Base-by-base conservation (phyloP, 805 yeast species). In the Torulaspora indica region DNA sequence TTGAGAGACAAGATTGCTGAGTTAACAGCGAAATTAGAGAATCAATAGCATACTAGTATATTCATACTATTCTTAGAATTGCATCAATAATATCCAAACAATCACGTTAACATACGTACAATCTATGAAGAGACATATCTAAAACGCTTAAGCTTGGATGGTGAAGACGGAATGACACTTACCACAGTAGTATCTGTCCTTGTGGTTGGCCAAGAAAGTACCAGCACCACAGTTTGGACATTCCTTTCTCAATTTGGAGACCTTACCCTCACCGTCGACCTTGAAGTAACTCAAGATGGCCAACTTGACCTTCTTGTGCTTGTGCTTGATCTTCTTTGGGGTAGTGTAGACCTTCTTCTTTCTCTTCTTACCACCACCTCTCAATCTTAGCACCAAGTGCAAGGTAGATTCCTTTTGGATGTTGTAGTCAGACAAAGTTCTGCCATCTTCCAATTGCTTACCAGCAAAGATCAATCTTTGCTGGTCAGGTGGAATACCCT, bases 331-430 rank as follows among this genome's bases (percentile, higher is more conserved):
- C 85, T 90, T 95, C 90, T 93, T 93, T 81, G 98, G 98, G 72
- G 98, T 91, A 79, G 98, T 91, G 91, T 91, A 93, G 73, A 89
- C 97, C 95, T 91, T 91, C 96, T 93, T 93, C 93, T 93, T 93
- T 84, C 96, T 91, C 93, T 93, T 93, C 87, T 90, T 93, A 81
- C 96, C 96, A 77, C 96, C 96, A 79, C 98, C 98, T 79, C 97
- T 87, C 72, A 91, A 85, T 81, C 97, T 89, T 59, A 91, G 78
- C 57, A 91, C 98, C 77, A 91, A 82, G 74, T 91, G 96, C 45
- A 90, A 74, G 52, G 97, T 90, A 54, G 96, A 88, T 76, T 90
- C 97, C 79, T 90, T 90, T 77, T 89, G 96, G 72, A 90, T 90
- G 85, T 90, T 90, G 91, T 90, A 90, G 76, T 90, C 96, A 56